Conservation (phyloP, 257 asterid species). For the Gentiana straminea region DNA sequence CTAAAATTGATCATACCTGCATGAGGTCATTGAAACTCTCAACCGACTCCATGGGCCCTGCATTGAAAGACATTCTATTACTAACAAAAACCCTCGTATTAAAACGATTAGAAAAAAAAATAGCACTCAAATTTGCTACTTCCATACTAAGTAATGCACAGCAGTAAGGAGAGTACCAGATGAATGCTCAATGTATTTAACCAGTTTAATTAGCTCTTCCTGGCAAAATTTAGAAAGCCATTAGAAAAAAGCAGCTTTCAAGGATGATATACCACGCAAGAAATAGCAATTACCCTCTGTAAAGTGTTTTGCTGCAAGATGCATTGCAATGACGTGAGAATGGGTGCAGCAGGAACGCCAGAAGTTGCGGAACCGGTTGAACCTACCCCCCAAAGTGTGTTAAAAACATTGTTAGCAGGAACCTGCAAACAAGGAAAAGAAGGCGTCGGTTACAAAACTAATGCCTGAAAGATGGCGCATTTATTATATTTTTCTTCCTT, state of each 20-base stretch:
- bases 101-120: neutral
- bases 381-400: slow-evolving; percentile 32
- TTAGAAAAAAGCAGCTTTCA: slow-evolving; percentile 22
- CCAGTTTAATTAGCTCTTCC: slow-evolving; percentile 74
- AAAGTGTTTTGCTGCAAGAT: slow-evolving; percentile 65
- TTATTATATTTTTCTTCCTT: no score
- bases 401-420: slow-evolving; percentile 26
- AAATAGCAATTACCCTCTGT: slow-evolving; percentile 57
- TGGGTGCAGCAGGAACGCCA: slow-evolving; percentile 38
- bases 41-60: slow-evolving; percentile 45
- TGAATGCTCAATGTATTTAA: slow-evolving; percentile 68
- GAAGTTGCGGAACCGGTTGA: slow-evolving; percentile 32
- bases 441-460: slow-evolving; percentile 32
- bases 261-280: slow-evolving; percentile 2
- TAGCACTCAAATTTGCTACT: neutral
- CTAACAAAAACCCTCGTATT: slow-evolving; percentile 2
- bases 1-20: slow-evolving; percentile 42
- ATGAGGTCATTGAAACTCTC: slow-evolving; percentile 50
- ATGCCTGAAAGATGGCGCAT: slow-evolving; percentile 13
- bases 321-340: slow-evolving; percentile 70
- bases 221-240: slow-evolving; percentile 24
- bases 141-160: slow-evolving; percentile 5
- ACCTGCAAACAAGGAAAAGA: slow-evolving; percentile 35
- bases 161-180: slow-evolving; percentile 43
- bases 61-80: slow-evolving; percentile 10